These are phyloP conservation scores for Pseudogymnoascus sp. DNA, from an alignment of 2,329 filamentous ascomycete genomes.

Conservation along the genomic window DNA sequence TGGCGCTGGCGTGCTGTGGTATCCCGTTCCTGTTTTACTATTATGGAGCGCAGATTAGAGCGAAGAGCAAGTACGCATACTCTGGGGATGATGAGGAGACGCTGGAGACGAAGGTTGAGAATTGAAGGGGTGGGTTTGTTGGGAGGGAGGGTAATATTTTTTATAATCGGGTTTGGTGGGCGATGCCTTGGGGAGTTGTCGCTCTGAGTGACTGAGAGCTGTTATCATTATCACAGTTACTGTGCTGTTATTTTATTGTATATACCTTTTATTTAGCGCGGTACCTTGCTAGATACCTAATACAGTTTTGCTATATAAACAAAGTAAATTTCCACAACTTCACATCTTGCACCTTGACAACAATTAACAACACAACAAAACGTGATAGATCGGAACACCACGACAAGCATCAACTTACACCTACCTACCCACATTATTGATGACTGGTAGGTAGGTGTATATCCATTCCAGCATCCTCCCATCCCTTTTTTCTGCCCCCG, in stretches of 20 bases:
- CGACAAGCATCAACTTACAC: neutral
- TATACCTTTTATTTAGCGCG: constrained; percentile 3
- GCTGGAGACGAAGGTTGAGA: neutral
- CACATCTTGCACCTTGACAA: neutral
- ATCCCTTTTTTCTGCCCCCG: neutral
- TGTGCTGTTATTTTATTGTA: neutral
- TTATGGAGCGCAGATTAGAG: constrained; percentile 64
- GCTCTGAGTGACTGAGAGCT: neutral
- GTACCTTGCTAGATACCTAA: constrained; percentile 3
- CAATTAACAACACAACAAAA: neutral
- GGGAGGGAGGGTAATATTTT: neutral
- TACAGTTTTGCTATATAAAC: constrained; percentile 2
- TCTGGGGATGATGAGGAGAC: constrained; percentile 44
- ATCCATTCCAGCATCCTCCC: neutral
- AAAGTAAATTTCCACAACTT: neutral
- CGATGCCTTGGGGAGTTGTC: neutral
- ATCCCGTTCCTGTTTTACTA: constrained; percentile 80
- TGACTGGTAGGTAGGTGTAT: neutral
- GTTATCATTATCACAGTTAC: neutral
- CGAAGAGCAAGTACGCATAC: constrained; percentile 65
- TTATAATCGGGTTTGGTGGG: neutral
- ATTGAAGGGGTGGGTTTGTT: neutral
- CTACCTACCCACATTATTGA: neutral
- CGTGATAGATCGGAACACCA: neutral
- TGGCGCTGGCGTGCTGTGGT: constrained; percentile 67